A percentile compares a stretch with the other conserved stretches of the same genome.
These are phyloP conservation scores for Chaetomiaceae sp. DNA, from an alignment of 2,329 filamentous ascomycete species.

Conservation along the genomic window DNA sequence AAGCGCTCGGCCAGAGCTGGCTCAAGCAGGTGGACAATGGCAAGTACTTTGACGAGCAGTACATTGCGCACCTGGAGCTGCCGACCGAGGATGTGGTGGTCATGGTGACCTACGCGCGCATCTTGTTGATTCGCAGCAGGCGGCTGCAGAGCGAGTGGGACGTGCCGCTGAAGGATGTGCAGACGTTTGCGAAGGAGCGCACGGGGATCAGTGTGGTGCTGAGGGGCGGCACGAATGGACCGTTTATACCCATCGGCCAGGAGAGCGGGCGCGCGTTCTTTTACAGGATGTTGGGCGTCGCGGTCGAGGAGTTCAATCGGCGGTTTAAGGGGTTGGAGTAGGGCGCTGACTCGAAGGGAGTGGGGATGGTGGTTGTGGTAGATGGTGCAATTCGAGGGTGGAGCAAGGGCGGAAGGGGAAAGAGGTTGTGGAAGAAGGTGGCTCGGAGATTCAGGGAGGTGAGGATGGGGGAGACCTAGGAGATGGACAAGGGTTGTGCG, in stretches of 20 bases:
- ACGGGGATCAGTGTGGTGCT: conserved; percentile 86
- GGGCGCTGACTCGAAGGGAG: no score
- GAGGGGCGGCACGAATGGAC: conserved; percentile 85
- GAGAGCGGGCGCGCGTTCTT: conserved; percentile 63
- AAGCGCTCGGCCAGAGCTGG: conserved; percentile 97
- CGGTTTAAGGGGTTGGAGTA: conserved; percentile 44
- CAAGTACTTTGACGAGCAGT: conserved; percentile 95
- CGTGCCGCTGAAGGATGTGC: conserved; percentile 87
- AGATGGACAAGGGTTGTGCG: no score
- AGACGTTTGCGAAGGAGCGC: conserved; percentile 94
- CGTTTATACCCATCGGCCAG: conserved; percentile 90
- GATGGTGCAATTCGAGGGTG: neutral
- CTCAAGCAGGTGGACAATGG: conserved; percentile 97
- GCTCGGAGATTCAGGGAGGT: no score
- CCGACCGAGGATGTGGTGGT: conserved; percentile 82
- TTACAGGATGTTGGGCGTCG: conserved; percentile 59
- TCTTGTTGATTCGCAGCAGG: conserved; percentile 84
- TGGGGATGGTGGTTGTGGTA: no score
- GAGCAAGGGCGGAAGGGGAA: neutral
- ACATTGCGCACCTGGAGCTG: conserved; percentile 93
- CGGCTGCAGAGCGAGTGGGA: conserved; percentile 91
- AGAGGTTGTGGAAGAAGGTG: neutral
- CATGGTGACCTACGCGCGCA: conserved; percentile 80
- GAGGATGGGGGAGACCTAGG: no score
- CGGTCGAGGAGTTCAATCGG: conserved; percentile 62